phyloP scores from a whole-genome alignment of 2,329 filamentous ascomycete genomes.

The Penicillium sclerotiorum region DNA sequence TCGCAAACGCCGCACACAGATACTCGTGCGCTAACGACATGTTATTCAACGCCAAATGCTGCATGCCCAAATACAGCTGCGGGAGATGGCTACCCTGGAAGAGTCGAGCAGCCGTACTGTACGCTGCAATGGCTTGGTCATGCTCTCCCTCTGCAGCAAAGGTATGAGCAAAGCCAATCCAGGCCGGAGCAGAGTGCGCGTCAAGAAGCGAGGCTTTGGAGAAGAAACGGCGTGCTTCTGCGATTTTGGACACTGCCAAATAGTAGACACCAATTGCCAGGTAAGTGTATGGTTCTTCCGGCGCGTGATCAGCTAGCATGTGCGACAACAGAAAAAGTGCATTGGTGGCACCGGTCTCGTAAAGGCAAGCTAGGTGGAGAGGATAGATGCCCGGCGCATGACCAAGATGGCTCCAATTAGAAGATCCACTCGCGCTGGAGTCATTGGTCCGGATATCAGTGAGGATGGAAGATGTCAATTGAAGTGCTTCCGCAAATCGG shows the following conservation, averaged over 20 bases:
- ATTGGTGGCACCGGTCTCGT: slow-evolving; percentile 84
- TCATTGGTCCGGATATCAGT: slow-evolving; percentile 87
- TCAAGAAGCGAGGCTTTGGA: slow-evolving; percentile 98
- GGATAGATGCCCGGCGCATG: slow-evolving; percentile 69
- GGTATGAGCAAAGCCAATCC: slow-evolving; percentile 98
- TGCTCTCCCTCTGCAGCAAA: slow-evolving; percentile 97
- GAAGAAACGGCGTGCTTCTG: slow-evolving; percentile 93
- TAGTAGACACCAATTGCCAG: slow-evolving; percentile 96
- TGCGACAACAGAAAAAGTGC: slow-evolving; percentile 89
- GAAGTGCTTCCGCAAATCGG: slow-evolving; percentile 82
- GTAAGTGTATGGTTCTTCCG: slow-evolving; percentile 89
- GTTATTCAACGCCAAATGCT: slow-evolving; percentile 94
- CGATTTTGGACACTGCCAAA: slow-evolving; percentile 82
- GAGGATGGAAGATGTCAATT: slow-evolving; percentile 81
- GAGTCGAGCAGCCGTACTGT: slow-evolving; percentile 88
- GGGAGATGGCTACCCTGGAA: slow-evolving; percentile 98
- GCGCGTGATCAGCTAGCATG: slow-evolving; percentile 87
- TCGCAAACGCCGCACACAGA: slow-evolving; percentile 79
- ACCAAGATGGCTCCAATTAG: slow-evolving; percentile 43
- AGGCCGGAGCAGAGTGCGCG: slow-evolving; percentile 93
- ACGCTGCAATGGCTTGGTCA: slow-evolving; percentile 96
- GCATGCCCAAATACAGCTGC: slow-evolving; percentile 96
- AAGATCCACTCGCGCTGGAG: slow-evolving; percentile 29
- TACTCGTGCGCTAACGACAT: slow-evolving; percentile 94
- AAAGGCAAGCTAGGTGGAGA: slow-evolving; percentile 85